Conservation (phyloP, 2,329 filamentous ascomycete genomes). For the Dactylellina parvicollis region DNA sequence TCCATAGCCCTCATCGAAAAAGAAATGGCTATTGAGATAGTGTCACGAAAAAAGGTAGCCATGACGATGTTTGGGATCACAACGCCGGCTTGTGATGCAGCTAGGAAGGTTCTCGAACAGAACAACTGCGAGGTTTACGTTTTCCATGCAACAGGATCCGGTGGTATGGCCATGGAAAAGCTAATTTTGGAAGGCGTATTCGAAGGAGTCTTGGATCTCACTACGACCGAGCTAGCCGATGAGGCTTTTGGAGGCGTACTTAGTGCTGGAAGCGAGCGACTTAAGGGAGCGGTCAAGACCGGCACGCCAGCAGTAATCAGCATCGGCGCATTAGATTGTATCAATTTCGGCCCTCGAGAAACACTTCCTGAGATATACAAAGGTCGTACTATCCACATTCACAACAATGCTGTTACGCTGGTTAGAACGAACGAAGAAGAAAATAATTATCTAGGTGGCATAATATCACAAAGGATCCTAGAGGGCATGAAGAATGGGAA, state of each 20-base stretch:
- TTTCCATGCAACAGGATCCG: constrained; percentile 76
- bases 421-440: constrained; percentile 73
- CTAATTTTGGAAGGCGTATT: constrained; percentile 69
- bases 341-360: constrained; percentile 70
- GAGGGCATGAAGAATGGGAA: constrained; percentile 59
- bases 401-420: constrained; percentile 74
- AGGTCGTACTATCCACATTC: constrained; percentile 68
- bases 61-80: constrained; percentile 81
- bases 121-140: constrained; percentile 66
- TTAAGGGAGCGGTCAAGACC: constrained; percentile 68
- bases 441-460: constrained; percentile 66
- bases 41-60: constrained; percentile 67
- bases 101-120: constrained; percentile 66
- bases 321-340: constrained; percentile 63
- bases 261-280: constrained; percentile 68
- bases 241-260: constrained; percentile 72
- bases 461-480: constrained; percentile 68
- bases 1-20: neutral
- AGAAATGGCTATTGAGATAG: constrained; percentile 54
- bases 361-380: constrained; percentile 69
- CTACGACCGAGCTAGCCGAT: constrained; percentile 75
- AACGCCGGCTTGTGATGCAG: constrained; percentile 71
- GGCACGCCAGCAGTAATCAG: constrained; percentile 70
- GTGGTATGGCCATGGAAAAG: constrained; percentile 75
- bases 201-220: constrained; percentile 75